These are phyloP conservation scores for Luzula sylvatica DNA, from an alignment of 176 grass and related monocot species.

Conservation along the genomic window DNA sequence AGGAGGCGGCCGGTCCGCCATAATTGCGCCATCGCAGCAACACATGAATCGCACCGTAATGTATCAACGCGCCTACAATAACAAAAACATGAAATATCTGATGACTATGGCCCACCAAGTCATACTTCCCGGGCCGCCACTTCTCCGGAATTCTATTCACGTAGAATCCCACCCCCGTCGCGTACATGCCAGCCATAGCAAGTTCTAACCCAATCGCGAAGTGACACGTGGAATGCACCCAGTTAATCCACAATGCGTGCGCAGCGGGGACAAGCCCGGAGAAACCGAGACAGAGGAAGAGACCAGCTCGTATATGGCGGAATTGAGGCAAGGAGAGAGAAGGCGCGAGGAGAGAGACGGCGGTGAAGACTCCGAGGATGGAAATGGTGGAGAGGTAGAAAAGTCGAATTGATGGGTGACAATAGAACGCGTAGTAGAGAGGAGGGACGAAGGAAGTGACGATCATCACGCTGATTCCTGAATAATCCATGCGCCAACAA, in stretches of 20 bases:
- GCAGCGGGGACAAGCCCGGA: slow-evolving; percentile 60
- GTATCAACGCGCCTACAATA: slow-evolving; percentile 52
- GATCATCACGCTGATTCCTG: slow-evolving; percentile 90
- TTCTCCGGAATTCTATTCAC: slow-evolving; percentile 80
- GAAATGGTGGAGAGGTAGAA: slow-evolving; percentile 66
- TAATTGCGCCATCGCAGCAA: slow-evolving; percentile 57
- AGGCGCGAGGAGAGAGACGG: slow-evolving; percentile 52
- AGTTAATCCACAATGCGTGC: slow-evolving; percentile 59
- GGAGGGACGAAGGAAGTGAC: slow-evolving; percentile 88
- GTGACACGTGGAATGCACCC: slow-evolving; percentile 52
- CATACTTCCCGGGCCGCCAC: slow-evolving; percentile 68
- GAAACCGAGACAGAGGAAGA: slow-evolving; percentile 78
- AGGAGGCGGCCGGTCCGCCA: slow-evolving; percentile 26
- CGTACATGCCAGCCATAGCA: slow-evolving; percentile 51
- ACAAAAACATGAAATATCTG: slow-evolving; percentile 97
- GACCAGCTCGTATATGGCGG: slow-evolving; percentile 51
- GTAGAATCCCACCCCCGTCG: slow-evolving; percentile 53
- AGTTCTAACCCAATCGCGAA: slow-evolving; percentile 55
- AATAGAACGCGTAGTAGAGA: slow-evolving; percentile 87
- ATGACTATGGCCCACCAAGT: slow-evolving; percentile 79
- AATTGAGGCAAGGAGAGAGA: slow-evolving; percentile 48
- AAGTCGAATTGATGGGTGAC: slow-evolving; percentile 34
- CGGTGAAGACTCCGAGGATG: slow-evolving; percentile 44
- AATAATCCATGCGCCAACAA: slow-evolving; percentile 83
- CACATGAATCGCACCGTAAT: slow-evolving; percentile 55